A percentile compares a stretch with the other conserved stretches of the same genome.
These are phyloP conservation scores for Raphanus hybrid DNA, from an alignment of 441 rosid genomes.

Conservation along the genomic window DNA sequence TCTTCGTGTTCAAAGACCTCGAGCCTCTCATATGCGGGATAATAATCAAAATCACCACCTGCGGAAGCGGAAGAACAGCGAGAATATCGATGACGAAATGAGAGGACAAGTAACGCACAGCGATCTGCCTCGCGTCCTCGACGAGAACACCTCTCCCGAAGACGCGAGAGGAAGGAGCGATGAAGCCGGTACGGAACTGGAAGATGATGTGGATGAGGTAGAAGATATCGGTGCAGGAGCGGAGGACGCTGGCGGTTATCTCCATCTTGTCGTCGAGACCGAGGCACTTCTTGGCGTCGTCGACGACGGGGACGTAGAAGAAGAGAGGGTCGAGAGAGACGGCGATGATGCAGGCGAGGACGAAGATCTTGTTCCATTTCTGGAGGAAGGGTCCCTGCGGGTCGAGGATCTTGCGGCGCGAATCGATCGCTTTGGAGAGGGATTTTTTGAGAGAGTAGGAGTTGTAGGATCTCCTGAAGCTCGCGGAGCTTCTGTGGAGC, in stretches of 20 bases:
- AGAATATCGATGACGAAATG: slow-evolving; percentile 69
- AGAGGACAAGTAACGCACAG: slow-evolving; percentile 62
- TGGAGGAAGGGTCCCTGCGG: slow-evolving; percentile 70
- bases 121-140: slow-evolving; percentile 57
- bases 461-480: slow-evolving; percentile 57
- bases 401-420: slow-evolving; percentile 55
- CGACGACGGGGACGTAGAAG: slow-evolving; percentile 62
- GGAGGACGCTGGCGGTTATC: slow-evolving; percentile 64
- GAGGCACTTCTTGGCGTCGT: slow-evolving; percentile 56
- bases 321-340: slow-evolving; percentile 75
- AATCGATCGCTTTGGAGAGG: slow-evolving; percentile 49
- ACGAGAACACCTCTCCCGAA: slow-evolving; percentile 80
- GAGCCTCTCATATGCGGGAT: slow-evolving; percentile 71
- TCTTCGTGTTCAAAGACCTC: slow-evolving; percentile 67
- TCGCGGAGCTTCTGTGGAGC: slow-evolving; percentile 66
- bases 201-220: slow-evolving; percentile 68
- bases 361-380: slow-evolving; percentile 77
- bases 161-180: slow-evolving; percentile 76
- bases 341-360: slow-evolving; percentile 67
- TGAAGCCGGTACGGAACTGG: slow-evolving; percentile 75
- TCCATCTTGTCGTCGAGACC: slow-evolving; percentile 66
- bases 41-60: slow-evolving; percentile 69
- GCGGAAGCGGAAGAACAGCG: slow-evolving; percentile 81
- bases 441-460: slow-evolving; percentile 57
- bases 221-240: slow-evolving; percentile 71